phyloP scores from a whole-genome alignment of 2,329 filamentous ascomycete genomes.

The Fusarium buharicum region DNA sequence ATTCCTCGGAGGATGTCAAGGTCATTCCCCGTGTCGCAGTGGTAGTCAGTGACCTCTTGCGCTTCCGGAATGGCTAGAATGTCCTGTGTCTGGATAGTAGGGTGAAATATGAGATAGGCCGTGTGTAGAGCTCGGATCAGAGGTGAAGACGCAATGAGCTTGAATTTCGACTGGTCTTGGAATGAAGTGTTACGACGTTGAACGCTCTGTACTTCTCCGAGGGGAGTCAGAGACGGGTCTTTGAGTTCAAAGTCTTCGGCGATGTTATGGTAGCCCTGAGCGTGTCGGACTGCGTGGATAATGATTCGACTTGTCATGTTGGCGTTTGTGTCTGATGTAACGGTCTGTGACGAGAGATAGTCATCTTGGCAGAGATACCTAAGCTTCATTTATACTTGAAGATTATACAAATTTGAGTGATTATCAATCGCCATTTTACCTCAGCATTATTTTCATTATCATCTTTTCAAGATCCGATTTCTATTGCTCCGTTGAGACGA shows the following conservation, averaged over 20 bases:
- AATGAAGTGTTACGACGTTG: constrained; percentile 30
- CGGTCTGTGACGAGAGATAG: no score
- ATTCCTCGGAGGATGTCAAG: constrained; percentile 1
- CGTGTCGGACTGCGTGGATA: constrained; percentile 32
- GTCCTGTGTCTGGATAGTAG: constrained; percentile 15
- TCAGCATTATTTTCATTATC: constrained; percentile 14
- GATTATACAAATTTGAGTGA: neutral
- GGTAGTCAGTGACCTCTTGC: constrained; percentile 34
- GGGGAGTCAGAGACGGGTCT: constrained; percentile 33
- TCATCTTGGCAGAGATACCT: neutral
- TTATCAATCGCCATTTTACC: constrained; percentile 6
- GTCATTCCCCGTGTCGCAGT: constrained; percentile 26
- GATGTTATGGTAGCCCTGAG: constrained; percentile 34
- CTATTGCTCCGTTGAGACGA: constrained; percentile 15
- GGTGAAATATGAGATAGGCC: constrained; percentile 17
- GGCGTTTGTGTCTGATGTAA: neutral
- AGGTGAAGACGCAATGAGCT: constrained; percentile 27
- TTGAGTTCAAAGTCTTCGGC: constrained; percentile 30
- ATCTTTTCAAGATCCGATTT: neutral
- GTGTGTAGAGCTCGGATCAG: constrained; percentile 31
- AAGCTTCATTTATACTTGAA: neutral
- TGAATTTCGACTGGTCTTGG: constrained; percentile 32
- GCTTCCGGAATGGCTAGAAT: constrained; percentile 35
- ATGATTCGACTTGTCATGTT: constrained; percentile 23
- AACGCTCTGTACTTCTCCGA: constrained; percentile 29